Evolutionary conservation across 208 protist species (phyloP).

Genomic region (Trypanosoma mega): DNA sequence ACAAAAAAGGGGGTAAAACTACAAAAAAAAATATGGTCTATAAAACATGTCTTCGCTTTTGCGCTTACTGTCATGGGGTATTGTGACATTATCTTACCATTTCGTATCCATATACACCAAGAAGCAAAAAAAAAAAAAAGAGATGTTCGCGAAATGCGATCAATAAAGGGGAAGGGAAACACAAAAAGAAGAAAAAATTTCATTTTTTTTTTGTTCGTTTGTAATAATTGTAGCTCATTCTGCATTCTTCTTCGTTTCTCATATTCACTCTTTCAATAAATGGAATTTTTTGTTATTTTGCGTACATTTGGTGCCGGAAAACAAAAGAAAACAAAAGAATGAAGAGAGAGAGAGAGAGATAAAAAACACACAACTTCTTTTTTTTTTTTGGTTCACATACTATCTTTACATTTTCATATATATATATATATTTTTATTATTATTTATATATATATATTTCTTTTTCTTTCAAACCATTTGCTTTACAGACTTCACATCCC

Average conservation of each 20-base stretch:
- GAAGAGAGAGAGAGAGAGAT: no score
- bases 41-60: no score
- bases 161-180: background rate
- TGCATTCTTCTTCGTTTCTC: background rate
- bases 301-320: no score
- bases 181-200: conserved; percentile 2
- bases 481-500: conserved; percentile 24
- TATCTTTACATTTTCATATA: background rate
- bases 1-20: no score
- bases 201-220: background rate
- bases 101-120: background rate
- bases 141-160: background rate
- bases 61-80: conserved; percentile 1
- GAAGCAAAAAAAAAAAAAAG: background rate
- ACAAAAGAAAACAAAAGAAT: no score
- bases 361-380: no score
- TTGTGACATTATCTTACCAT: no score
- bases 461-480: background rate
- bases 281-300: no score
- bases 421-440: background rate
- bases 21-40: no score
- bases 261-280: no score
- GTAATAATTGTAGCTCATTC: background rate
- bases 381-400: background rate
- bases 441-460: no score